Base-by-base conservation (phyloP, 2,329 filamentous ascomycete genomes). In the Atkinsonella hypoxylon region DNA sequence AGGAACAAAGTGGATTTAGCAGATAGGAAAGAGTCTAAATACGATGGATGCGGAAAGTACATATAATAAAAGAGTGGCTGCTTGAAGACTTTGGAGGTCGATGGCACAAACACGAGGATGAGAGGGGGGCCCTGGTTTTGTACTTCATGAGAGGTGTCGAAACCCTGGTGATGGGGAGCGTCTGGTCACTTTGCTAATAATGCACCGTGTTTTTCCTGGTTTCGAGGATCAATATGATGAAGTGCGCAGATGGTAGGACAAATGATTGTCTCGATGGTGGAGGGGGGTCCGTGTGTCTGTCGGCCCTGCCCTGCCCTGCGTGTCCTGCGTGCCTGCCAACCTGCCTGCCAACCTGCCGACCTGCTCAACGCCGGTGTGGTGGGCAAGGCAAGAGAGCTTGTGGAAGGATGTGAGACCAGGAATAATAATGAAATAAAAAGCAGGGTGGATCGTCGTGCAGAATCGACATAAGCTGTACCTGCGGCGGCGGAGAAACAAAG, bases 251-350 rank as follows among this genome's bases (percentile, higher is more conserved):
- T 55, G 53, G 57, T 54, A 53, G 58, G 44, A 56, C 56, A 59
- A 61, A 55, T 57, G 59, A 66, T 61, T 66, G 62, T 66, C 59
- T 66, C 51, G 58, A 59, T 52, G 46, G 57, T 49, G 48, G 53
- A 54, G 60, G 62, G 56, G 6, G 60, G 62, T 64, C 63, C 64
- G 65, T 67, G 61, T 60, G 56, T 52, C 58, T 61, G 56, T 59
- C 26, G 26, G 26, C 26, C 62, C 57, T 62, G 56, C 53, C 54
- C 54, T 53, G 51, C 51, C n/a, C n/a, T n/a, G n/a, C n/a, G n/a
- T n/a, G n/a, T n/a, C n/a, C n/a, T n/a, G n/a, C n/a, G n/a, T n/a
- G n/a, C n/a, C n/a, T n/a, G n/a, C 26, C 26, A 26, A 26, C 26
- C 26, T n/a, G n/a, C n/a, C n/a, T n/a, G 26, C 26, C 26, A 26